A percentile compares a stretch with the other conserved stretches of the same genome.
phyloP scores from a whole-genome alignment of 1,284 basidiomycete species.

The Xerocomus cyaneibrunnescens region DNA sequence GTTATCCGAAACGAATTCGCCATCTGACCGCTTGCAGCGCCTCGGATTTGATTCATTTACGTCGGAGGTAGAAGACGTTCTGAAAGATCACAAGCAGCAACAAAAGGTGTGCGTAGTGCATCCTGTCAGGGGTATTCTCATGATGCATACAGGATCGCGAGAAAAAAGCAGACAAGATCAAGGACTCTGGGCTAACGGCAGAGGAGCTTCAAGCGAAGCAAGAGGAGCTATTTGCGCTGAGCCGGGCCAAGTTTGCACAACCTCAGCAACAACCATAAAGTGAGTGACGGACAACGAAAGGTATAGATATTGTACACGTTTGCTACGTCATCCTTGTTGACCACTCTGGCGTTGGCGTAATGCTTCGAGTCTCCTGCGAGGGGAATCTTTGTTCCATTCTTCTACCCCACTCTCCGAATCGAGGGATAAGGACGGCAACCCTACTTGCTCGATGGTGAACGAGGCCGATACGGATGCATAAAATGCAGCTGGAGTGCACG shows the following conservation, averaged over 20 bases:
- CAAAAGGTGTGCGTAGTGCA: slow-evolving; percentile 66
- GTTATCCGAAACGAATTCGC: slow-evolving; percentile 5
- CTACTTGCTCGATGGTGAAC: slow-evolving; percentile 80
- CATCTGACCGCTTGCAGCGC: slow-evolving; percentile 46
- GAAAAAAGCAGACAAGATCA: slow-evolving; percentile 87
- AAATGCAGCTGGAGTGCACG: slow-evolving; percentile 52
- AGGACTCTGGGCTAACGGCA: slow-evolving; percentile 87
- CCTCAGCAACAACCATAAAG: slow-evolving; percentile 31
- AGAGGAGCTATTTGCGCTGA: slow-evolving; percentile 89
- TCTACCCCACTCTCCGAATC: slow-evolving; percentile 34
- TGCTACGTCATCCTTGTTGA: slow-evolving; percentile 39
- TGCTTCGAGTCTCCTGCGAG: slow-evolving; percentile 52
- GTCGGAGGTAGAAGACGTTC: slow-evolving; percentile 86
- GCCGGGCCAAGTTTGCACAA: slow-evolving; percentile 71
- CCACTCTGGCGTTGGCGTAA: slow-evolving; percentile 40
- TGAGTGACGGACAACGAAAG: slow-evolving; percentile 2
- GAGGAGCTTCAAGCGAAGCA: slow-evolving; percentile 89
- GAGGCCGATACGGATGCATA: slow-evolving; percentile 80
- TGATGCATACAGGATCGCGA: slow-evolving; percentile 65
- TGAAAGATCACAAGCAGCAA: slow-evolving; percentile 94
- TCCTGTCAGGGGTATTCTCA: slow-evolving; percentile 7
- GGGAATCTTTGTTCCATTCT: slow-evolving; percentile 72
- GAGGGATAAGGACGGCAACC: slow-evolving; percentile 55
- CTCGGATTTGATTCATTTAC: slow-evolving; percentile 90
- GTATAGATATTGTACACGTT: slow-evolving; percentile 27